phyloP scores from a whole-genome alignment of 1,284 basidiomycete genomes.

The Trichosporon ovoides region DNA sequence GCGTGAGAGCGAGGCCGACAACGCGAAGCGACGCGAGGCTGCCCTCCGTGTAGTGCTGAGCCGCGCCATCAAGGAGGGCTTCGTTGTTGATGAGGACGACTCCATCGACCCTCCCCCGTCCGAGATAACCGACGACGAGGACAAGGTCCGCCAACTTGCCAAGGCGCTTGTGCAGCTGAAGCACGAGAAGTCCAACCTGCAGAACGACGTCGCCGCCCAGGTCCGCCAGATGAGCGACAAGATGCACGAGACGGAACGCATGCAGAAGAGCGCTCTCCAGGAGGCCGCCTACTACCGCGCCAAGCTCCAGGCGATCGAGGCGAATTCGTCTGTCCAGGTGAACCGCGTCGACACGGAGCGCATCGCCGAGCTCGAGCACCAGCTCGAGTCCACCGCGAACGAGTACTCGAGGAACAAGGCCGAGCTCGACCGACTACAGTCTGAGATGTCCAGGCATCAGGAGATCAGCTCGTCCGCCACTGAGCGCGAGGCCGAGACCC shows the following conservation, averaged over 20 bases:
- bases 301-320: slow-evolving; percentile 81
- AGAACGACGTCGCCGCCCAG: slow-evolving; percentile 40
- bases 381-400: slow-evolving; percentile 61
- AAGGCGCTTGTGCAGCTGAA: slow-evolving; percentile 75
- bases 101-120: slow-evolving; percentile 26
- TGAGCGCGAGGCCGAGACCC: slow-evolving; percentile 71
- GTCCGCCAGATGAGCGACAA: slow-evolving; percentile 65
- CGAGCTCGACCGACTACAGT: slow-evolving; percentile 67
- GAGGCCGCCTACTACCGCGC: slow-evolving; percentile 96
- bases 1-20: slow-evolving; percentile 75
- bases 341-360: slow-evolving; percentile 75
- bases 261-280: slow-evolving; percentile 74
- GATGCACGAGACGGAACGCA: slow-evolving; percentile 71
- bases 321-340: slow-evolving; percentile 61
- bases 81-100: slow-evolving; percentile 59
- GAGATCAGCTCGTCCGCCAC: slow-evolving; percentile 74
- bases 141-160: slow-evolving; percentile 51
- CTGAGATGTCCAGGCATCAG: slow-evolving; percentile 55
- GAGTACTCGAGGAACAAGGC: slow-evolving; percentile 57
- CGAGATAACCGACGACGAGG: slow-evolving; percentile 12
- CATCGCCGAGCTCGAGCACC: slow-evolving; percentile 70
- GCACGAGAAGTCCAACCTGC: slow-evolving; percentile 50
- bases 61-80: slow-evolving; percentile 75
- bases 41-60: slow-evolving; percentile 82
- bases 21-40: slow-evolving; percentile 66